Conservation (phyloP, 2,329 filamentous ascomycete genomes). For the Talaromyces pinophilus region DNA sequence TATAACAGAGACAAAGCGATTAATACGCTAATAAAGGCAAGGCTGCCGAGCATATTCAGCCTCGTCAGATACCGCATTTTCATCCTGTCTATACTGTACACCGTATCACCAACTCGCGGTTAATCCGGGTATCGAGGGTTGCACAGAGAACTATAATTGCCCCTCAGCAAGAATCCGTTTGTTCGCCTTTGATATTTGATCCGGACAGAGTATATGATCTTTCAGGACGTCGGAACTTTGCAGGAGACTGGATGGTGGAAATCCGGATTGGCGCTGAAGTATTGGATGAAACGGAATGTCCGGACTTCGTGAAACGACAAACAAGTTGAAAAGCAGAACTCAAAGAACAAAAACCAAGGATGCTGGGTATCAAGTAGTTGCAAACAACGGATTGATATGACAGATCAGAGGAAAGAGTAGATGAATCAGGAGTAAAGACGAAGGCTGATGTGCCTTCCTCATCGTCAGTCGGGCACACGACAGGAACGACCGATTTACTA, state of each 20-base stretch:
- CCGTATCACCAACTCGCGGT: not conserved
- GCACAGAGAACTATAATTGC: not conserved
- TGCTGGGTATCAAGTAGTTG: not conserved
- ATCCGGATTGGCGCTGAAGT: not conserved
- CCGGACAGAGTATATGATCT: not conserved
- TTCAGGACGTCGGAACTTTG: not conserved
- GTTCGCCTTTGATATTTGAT: not conserved
- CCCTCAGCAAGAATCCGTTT: not conserved
- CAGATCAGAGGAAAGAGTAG: not conserved
- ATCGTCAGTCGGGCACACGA: not conserved
- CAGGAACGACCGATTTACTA: not conserved
- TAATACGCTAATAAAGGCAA: constrained; percentile 20
- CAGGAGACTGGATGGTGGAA: not conserved
- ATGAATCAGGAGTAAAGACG: not conserved
- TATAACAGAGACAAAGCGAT: constrained; percentile 19
- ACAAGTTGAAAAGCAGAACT: not conserved
- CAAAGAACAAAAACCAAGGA: not conserved
- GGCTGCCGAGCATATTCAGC: constrained; percentile 14
- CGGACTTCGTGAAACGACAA: not conserved
- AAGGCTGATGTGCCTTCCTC: not conserved
- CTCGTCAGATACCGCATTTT: constrained; percentile 20
- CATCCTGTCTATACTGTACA: not conserved
- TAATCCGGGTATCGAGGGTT: not conserved
- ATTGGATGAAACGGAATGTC: not conserved
- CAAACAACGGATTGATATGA: not conserved